Evolutionary conservation across 371 early-diverging fungal species (phyloP).

Genomic region (Rhizopus stolonifer): DNA sequence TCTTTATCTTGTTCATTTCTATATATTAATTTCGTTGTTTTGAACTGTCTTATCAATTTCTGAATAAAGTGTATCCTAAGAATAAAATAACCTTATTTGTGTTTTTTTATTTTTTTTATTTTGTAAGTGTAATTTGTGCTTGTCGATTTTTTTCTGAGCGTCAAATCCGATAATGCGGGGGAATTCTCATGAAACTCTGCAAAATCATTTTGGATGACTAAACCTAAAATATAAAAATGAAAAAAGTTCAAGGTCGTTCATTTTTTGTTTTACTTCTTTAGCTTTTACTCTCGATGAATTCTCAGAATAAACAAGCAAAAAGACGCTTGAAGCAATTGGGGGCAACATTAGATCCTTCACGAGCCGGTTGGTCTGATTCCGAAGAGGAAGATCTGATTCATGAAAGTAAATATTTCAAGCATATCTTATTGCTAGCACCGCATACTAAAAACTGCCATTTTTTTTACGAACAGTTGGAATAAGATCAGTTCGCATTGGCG

Average conservation of each 20-base stretch:
- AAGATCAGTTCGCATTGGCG: conserved; percentile 60
- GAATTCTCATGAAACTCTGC: background rate
- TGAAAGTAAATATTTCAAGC: conserved; percentile 28
- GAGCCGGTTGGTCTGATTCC: conserved; percentile 50
- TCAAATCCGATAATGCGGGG: background rate
- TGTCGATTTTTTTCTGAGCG: background rate
- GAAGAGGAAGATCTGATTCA: conserved; percentile 46
- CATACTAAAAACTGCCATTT: background rate
- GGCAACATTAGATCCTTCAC: conserved; percentile 33
- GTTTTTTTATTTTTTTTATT: too few relatives aligned
- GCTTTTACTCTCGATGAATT: conserved; percentile 3
- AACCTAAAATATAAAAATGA: background rate
- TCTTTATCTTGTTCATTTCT: too few relatives aligned
- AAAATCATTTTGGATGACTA: background rate
- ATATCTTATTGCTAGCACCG: background rate
- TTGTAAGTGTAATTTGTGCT: too few relatives aligned
- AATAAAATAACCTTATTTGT: too few relatives aligned
- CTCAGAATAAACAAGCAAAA: conserved; percentile 39
- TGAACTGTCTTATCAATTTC: too few relatives aligned
- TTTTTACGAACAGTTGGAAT: conserved; percentile 25
- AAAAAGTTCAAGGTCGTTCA: background rate
- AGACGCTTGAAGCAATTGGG: conserved; percentile 49
- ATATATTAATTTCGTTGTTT: too few relatives aligned
- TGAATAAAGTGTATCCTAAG: too few relatives aligned
- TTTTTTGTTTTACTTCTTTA: background rate